A percentile compares a stretch with the other conserved stretches of the same genome.
Evolutionary conservation across 345 rosid genomes (phyloP).

Genomic region (Luvunga scandens): DNA sequence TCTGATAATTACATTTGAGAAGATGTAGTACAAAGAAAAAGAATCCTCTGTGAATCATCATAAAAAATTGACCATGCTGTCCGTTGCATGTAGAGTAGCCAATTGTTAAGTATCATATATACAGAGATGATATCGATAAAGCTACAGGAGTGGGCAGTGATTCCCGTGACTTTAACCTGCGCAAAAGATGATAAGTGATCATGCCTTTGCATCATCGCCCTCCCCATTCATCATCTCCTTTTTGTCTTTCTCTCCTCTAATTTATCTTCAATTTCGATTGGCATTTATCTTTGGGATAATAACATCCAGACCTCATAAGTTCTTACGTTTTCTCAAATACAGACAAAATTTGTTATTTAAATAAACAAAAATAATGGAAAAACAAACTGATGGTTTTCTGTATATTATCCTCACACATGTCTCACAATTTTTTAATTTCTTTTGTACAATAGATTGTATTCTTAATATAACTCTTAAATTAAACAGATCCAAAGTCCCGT

Average conservation of each 20-base stretch:
- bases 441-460: no score
- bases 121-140: background rate
- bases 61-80: background rate
- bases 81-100: background rate
- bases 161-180: conserved; percentile 40
- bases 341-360: background rate
- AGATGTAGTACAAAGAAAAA: background rate
- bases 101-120: background rate
- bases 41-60: conserved; percentile 12
- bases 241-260: background rate
- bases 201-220: conserved; percentile 28
- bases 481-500: no score
- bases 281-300: background rate
- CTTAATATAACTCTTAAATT: no score
- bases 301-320: background rate
- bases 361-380: background rate
- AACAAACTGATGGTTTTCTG: no score
- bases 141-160: conserved; percentile 5
- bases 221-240: conserved; percentile 6
- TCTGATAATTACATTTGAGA: background rate
- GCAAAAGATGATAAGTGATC: conserved; percentile 8
- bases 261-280: background rate
- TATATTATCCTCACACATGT: no score
- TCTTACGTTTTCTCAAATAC: background rate
- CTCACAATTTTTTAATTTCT: no score